A percentile compares a stretch with the other conserved stretches of the same genome.
These are phyloP conservation scores for Neurospora sp. DNA, from an alignment of 495 filamentous ascomycete species.

Conservation along the genomic window DNA sequence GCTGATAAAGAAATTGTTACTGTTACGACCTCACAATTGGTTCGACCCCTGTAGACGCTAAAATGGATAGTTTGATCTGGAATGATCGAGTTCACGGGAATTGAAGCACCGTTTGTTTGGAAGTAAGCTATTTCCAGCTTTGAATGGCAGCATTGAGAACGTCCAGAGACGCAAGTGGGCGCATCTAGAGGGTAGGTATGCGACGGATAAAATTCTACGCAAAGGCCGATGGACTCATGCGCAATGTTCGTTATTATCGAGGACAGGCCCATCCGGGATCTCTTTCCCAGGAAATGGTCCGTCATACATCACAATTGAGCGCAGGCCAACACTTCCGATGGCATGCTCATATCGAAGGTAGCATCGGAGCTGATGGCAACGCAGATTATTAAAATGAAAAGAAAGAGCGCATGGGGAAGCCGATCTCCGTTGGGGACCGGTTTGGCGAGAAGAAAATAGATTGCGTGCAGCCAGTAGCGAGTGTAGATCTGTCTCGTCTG, in stretches of 20 bases:
- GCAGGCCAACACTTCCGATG: not conserved
- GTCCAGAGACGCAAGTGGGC: not conserved
- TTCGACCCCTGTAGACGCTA: not conserved
- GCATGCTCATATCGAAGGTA: not conserved
- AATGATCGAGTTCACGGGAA: not conserved
- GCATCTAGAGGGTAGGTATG: not conserved
- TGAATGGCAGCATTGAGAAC: not conserved
- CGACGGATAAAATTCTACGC: not conserved
- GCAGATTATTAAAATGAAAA: not conserved
- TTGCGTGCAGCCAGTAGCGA: not conserved
- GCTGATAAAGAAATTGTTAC: not conserved
- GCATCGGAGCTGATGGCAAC: not conserved
- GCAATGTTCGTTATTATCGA: not conserved
- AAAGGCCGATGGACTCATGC: not conserved
- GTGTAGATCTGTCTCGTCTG: not conserved
- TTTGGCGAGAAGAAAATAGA: not conserved
- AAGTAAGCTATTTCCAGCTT: not conserved
- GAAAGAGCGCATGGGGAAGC: not conserved
- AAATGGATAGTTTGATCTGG: not conserved
- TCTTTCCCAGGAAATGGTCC: not conserved
- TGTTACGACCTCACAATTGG: not conserved
- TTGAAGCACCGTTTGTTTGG: not conserved
- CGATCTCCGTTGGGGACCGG: not conserved
- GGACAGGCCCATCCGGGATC: not conserved
- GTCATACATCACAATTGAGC: not conserved